A percentile compares a stretch with the other conserved stretches of the same genome.
These are phyloP conservation scores for Fistulinella cinereoalba DNA, from an alignment of 1,284 basidiomycete species.

Conservation along the genomic window DNA sequence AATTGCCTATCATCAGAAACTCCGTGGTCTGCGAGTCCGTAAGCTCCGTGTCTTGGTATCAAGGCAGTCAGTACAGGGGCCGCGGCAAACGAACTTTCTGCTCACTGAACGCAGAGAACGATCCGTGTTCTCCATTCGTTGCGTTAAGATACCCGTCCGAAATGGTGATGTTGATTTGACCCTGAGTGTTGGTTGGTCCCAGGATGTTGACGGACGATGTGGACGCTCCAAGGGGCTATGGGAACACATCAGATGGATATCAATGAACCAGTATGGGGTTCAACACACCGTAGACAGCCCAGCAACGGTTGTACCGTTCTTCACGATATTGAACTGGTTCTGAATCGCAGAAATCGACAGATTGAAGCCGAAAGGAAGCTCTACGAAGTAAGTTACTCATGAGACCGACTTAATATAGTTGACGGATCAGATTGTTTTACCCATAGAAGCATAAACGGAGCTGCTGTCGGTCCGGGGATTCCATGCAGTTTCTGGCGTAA, in stretches of 20 bases:
- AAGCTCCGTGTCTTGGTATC: constrained; percentile 46
- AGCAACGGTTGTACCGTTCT: constrained; percentile 49
- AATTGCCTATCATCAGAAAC: constrained; percentile 63
- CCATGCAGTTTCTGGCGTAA: constrained; percentile 58
- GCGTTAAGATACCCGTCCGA: constrained; percentile 52
- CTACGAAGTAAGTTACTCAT: constrained; percentile 31
- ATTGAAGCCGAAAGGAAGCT: constrained; percentile 76
- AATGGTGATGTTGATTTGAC: constrained; percentile 67
- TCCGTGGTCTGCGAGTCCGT: constrained; percentile 45
- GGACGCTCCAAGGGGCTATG: constrained; percentile 58
- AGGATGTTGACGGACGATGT: constrained; percentile 53
- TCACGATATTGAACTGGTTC: constrained; percentile 64
- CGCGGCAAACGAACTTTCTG: background rate
- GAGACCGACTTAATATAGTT: background rate
- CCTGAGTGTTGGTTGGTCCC: constrained; percentile 56
- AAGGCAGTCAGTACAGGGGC: constrained; percentile 2
- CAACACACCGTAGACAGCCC: constrained; percentile 52
- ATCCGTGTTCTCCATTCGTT: constrained; percentile 47
- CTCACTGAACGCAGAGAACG: constrained; percentile 61
- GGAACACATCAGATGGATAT: constrained; percentile 13
- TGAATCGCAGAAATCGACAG: constrained; percentile 63
- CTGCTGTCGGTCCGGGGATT: constrained; percentile 56
- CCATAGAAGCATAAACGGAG: constrained; percentile 56
- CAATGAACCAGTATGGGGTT: constrained; percentile 1
- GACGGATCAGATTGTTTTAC: too few species aligned